Evolutionary conservation across 176 grass and related monocot genomes (phyloP), one percentile per base, ranked within the genome.

Genomic region (Zoysia japonica): DNA sequence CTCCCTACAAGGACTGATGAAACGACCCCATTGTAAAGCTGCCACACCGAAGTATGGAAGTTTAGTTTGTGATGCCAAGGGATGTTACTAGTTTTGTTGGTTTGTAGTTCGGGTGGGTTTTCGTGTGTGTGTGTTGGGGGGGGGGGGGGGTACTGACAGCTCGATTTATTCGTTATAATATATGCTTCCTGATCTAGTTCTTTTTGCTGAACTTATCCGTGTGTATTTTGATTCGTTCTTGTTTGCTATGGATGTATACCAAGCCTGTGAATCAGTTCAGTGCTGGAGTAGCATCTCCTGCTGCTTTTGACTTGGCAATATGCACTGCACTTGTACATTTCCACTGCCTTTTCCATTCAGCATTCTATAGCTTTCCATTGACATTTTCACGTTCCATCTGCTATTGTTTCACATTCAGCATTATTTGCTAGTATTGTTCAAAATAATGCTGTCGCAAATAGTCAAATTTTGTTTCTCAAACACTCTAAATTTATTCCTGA

Each of bases 161-260:
- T 74, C 53, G 67, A 85, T 89, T 85, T 89, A 52, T 88, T 77
- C 42, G 56, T 88, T 68, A 70, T 84, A 74, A 67, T 76, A 74
- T 88, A 56, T 80, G 71, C 76, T 84, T 71, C 20, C 82, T 77
- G 54, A 85, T 76, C 66, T 71, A 60, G 72, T 85, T 89, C 44
- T 77, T 77, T 77, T 72, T 81, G 66, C 87, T 89, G 87, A 82
- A 72, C 57, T 63, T 80, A 53, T 48, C 53, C 10, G 51, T 5
- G 52, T 48, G 65, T 84, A 75, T 61, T 53, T 80, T 20, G 41
- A 76, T 78, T 89, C 17, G 49, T 67, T 89, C 37, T 85, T 85
- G 72, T 78, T 73, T 78, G 67, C 44, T 47, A 78, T 73, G 82
- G 50, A 65, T 72, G 61, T 69, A 73, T 78, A 85, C 59, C 70